Conservation (phyloP, 2,329 filamentous ascomycete species). For the Aureobasidium sp. region DNA sequence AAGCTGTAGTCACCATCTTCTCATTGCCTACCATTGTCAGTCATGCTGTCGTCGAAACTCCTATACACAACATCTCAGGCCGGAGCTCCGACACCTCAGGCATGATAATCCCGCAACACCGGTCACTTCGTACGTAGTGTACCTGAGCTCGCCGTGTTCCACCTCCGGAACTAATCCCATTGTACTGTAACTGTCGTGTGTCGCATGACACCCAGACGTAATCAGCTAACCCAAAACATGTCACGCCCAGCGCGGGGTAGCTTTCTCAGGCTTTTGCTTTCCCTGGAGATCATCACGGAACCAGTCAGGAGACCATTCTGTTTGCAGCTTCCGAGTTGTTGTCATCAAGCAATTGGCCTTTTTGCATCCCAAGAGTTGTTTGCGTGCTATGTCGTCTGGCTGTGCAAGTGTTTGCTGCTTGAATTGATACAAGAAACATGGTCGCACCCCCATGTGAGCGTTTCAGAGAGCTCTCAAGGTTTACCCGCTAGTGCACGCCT, state of each 20-base stretch:
- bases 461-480: constrained; percentile 13
- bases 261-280: neutral
- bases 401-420: neutral
- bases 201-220: constrained; percentile 13
- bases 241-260: constrained; percentile 6
- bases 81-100: neutral
- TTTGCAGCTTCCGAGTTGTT: neutral
- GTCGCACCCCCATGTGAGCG: neutral
- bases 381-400: neutral
- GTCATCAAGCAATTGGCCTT: neutral
- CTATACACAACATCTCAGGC: neutral
- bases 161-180: neutral
- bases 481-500: constrained; percentile 12
- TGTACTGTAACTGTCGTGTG: constrained; percentile 2
- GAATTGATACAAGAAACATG: neutral
- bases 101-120: constrained; percentile 1
- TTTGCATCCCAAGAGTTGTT: too few relatives aligned
- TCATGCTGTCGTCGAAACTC: neutral
- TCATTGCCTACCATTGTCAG: neutral
- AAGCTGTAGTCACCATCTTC: neutral
- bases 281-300: constrained; percentile 10
- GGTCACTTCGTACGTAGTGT: neutral
- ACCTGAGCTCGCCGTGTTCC: neutral
- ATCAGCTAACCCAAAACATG: constrained; percentile 6
- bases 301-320: constrained; percentile 3